Evolutionary conservation across 2,329 filamentous ascomycete genomes (phyloP).

Genomic region (Ceratocystis harringtonii): DNA sequence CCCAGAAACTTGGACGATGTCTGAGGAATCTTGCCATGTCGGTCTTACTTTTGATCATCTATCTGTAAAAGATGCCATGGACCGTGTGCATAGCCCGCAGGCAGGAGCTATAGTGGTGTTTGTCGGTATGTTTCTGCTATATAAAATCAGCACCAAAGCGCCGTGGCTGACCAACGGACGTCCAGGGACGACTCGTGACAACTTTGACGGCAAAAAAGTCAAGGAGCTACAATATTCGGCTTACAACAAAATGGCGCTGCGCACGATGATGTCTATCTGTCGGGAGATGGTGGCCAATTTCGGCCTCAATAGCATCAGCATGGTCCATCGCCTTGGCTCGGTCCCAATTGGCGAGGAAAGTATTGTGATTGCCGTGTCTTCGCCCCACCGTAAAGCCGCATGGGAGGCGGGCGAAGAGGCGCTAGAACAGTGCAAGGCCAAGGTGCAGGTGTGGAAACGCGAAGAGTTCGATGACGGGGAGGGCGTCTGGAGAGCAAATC

Average conservation of each 20-base stretch:
- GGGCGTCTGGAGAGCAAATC: constrained; percentile 76
- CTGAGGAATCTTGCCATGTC: constrained; percentile 45
- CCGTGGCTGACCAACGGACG: background rate
- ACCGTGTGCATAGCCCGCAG: constrained; percentile 54
- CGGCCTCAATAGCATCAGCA: constrained; percentile 54
- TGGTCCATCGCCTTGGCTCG: constrained; percentile 69
- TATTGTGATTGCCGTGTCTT: constrained; percentile 74
- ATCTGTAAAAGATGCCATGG: constrained; percentile 41
- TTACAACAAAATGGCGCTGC: constrained; percentile 55
- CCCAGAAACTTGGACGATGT: constrained; percentile 26
- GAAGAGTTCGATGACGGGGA: constrained; percentile 72
- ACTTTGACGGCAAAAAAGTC: constrained; percentile 56
- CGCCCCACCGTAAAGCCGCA: constrained; percentile 67
- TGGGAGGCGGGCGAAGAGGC: constrained; percentile 85
- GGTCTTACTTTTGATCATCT: constrained; percentile 51
- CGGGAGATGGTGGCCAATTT: constrained; percentile 43
- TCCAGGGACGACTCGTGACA: constrained; percentile 61
- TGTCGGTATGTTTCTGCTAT: constrained; percentile 37
- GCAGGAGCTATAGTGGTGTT: constrained; percentile 67
- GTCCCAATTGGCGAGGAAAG: constrained; percentile 89
- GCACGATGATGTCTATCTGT: constrained; percentile 52
- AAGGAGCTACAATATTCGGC: constrained; percentile 60
- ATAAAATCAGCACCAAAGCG: constrained; percentile 16
- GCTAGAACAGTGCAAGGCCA: constrained; percentile 69
- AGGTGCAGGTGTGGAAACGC: constrained; percentile 88